These are phyloP conservation scores for Diaporthe humulicola DNA, from an alignment of 2,329 filamentous ascomycete species.

Conservation along the genomic window DNA sequence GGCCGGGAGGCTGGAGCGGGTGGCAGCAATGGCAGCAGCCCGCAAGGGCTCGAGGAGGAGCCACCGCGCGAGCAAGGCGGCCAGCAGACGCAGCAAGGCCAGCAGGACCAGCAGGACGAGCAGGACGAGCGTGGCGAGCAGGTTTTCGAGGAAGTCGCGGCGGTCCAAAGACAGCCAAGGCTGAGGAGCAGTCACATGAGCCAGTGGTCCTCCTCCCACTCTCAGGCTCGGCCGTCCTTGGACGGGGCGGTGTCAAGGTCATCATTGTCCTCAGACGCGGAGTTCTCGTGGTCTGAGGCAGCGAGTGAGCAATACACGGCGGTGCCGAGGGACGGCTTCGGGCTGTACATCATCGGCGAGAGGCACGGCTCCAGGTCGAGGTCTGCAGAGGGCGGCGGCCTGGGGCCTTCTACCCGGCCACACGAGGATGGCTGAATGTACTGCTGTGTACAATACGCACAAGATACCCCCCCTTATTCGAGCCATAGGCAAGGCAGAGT, in stretches of 20 bases:
- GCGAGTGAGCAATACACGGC: constrained; percentile 10
- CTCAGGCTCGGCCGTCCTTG: neutral
- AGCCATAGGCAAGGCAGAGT: constrained; percentile 17
- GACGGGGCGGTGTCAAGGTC: neutral
- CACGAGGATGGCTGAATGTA: neutral
- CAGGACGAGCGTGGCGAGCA: constrained; percentile 4
- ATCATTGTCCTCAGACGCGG: neutral
- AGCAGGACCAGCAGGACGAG: neutral
- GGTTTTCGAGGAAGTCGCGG: constrained; percentile 18
- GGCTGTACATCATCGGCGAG: constrained; percentile 10
- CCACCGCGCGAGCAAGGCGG: constrained; percentile 16
- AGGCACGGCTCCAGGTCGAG: constrained; percentile 10
- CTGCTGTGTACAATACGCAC: neutral
- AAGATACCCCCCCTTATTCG: constrained; percentile 11
- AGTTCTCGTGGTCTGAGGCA: constrained; percentile 16
- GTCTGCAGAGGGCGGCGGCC: neutral
- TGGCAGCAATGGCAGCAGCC: constrained; percentile 27
- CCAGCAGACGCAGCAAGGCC: constrained; percentile 3
- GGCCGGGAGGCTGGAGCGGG: constrained; percentile 17
- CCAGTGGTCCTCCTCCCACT: neutral
- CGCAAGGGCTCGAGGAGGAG: constrained; percentile 23
- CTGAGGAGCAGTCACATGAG: neutral
- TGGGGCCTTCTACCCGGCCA: neutral
- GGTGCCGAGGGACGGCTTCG: constrained; percentile 6
- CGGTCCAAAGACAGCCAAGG: constrained; percentile 12